These are phyloP conservation scores for Veloboletus limbatus DNA, from an alignment of 1,284 basidiomycete genomes.

Conservation along the genomic window DNA sequence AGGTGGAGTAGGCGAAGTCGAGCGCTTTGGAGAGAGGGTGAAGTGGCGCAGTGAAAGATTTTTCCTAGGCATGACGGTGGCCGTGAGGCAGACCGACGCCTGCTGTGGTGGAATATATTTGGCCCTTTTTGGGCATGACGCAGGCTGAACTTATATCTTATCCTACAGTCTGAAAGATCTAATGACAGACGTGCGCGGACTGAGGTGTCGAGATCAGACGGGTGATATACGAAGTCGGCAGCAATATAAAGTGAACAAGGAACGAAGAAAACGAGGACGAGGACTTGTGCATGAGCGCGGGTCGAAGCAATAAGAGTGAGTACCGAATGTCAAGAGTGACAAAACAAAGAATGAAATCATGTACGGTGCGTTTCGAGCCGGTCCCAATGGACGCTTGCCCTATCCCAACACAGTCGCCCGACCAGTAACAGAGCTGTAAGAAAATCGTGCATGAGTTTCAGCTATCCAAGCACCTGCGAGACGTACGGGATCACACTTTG, in stretches of 20 bases:
- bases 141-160: constrained; percentile 7
- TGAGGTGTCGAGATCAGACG: no score
- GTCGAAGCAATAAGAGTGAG: no score
- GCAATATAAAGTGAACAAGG: no score
- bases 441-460: constrained; percentile 3
- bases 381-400: no score
- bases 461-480: background rate
- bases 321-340: no score
- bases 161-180: no score
- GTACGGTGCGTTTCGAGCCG: no score
- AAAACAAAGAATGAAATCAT: no score
- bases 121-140: constrained; percentile 20
- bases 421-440: constrained; percentile 7
- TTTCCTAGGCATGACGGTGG: constrained; percentile 49
- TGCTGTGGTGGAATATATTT: constrained; percentile 15
- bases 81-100: constrained; percentile 10
- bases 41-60: constrained; percentile 59
- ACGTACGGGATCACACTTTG: constrained; percentile 32
- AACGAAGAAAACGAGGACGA: no score
- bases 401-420: background rate
- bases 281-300: no score
- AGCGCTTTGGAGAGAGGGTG: constrained; percentile 49
- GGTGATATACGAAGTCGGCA: no score
- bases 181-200: no score
- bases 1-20: constrained; percentile 57